Base-by-base conservation (phyloP, 2,329 filamentous ascomycete genomes). In the Lachnellula willkommii region DNA sequence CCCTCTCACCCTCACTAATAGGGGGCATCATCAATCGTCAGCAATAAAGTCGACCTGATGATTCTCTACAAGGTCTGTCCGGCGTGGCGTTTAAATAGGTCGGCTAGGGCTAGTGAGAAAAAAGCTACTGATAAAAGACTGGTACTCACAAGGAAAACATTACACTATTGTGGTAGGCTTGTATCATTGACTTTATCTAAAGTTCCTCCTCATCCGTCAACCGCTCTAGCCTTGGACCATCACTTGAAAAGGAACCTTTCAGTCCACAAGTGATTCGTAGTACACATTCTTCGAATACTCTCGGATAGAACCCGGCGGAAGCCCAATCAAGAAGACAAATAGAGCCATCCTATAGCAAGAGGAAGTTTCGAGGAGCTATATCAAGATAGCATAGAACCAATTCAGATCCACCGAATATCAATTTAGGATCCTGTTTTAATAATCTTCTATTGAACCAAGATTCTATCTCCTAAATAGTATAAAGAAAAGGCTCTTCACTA, bases 121-220 rank as follows among this genome's bases (percentile, higher is more conserved):
- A 39, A 51, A 48, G 35, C 40, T 51, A 37, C 40, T 42, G 24
- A 42, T 11, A 55, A 55, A 47, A 47, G 56, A 56, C 9, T 53
- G 17, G 26, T 53, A 37, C 53, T 58, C 55, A 55, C 49, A 53
- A 58, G 50, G 53, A 9, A 56, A 28, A 58, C 43, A 40, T 39
- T 50, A 55, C 39, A 53, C 53, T 56, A 26, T 58, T 58, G 32
- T 53, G 51, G 46, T 55, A 58, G 20, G 56, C 56, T 50, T 40
- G 46, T 49, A 58, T 50, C 37, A 58, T 55, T 53, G 49, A 58
- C 20, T 35, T 58, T 55, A 56, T 56, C 36, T 51, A 42, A 54
- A 52, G 24, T 46, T 56, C 53, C 51, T 59, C 53, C 50, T 56
- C 42, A 17, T 56, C 47, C 40, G 50, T 54, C 26, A 54, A 59